Percentiles rank a stretch among this genome's conserved stretches.
phyloP scores from a whole-genome alignment of 495 filamentous ascomycete species.

The Endocarpon pusillum region DNA sequence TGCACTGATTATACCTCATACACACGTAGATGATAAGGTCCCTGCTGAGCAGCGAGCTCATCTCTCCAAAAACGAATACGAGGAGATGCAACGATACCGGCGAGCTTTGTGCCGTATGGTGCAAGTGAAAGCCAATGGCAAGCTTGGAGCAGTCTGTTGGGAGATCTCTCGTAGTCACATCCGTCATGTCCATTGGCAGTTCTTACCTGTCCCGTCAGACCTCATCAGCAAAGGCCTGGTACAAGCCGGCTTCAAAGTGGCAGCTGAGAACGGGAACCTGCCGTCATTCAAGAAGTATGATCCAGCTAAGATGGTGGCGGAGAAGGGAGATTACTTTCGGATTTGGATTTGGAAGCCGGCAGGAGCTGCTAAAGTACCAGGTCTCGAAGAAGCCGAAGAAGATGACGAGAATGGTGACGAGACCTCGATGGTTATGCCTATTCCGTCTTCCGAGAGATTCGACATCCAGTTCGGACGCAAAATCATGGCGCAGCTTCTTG shows the following conservation, averaged over 20 bases:
- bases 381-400: constrained; percentile 4
- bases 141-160: constrained; percentile 72
- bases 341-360: constrained; percentile 55
- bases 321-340: constrained; percentile 62
- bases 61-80: constrained; percentile 44
- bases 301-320: constrained; percentile 23
- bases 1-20: constrained; percentile 77
- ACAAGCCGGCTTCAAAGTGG: constrained; percentile 66
- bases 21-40: constrained; percentile 51
- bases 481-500: constrained; percentile 77
- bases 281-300: constrained; percentile 28
- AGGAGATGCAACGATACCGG: constrained; percentile 70
- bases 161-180: constrained; percentile 65
- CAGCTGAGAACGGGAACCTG: constrained; percentile 61
- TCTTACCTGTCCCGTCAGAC: constrained; percentile 55
- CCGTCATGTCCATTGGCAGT: constrained; percentile 90
- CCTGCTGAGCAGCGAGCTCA: constrained; percentile 28
- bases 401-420: too few species aligned
- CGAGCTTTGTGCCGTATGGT: constrained; percentile 54
- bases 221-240: constrained; percentile 51
- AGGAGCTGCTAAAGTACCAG: constrained; percentile 4
- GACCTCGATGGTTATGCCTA: constrained; percentile 31
- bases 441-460: constrained; percentile 37
- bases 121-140: constrained; percentile 23
- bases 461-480: constrained; percentile 52